A percentile compares a stretch with the other conserved stretches of the same genome.
Evolutionary conservation across 1,284 basidiomycete genomes (phyloP).

Genomic region (Pyrrhoderma lamaoense): DNA sequence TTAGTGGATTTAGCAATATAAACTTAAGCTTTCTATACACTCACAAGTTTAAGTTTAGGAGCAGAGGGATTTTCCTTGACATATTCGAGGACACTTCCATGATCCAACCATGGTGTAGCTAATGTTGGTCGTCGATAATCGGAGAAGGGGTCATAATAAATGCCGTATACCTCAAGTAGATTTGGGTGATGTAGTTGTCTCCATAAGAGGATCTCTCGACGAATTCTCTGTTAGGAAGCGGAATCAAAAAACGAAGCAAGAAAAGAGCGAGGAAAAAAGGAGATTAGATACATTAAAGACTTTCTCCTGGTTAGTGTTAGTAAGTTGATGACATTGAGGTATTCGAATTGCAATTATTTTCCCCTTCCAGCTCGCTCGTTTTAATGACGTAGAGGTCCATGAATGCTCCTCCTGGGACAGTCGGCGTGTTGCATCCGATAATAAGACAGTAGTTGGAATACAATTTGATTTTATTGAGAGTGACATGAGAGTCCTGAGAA

Average conservation of each 20-base stretch:
- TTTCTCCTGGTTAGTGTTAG: no score
- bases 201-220: slow-evolving; percentile 10
- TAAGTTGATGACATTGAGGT: no score
- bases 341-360: no score
- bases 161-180: slow-evolving; percentile 3
- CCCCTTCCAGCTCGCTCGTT: no score
- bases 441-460: no score
- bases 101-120: slow-evolving; percentile 11
- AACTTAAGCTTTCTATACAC: not conserved
- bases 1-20: not conserved
- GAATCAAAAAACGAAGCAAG: not conserved
- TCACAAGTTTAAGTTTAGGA: not conserved
- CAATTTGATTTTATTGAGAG: not conserved
- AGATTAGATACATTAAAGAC: no score
- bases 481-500: not conserved
- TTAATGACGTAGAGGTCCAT: no score
- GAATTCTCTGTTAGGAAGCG: not conserved
- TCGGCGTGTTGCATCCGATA: no score
- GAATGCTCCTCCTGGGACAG: no score
- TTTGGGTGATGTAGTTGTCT: slow-evolving; percentile 1
- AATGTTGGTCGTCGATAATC: not conserved
- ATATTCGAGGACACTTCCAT: slow-evolving; percentile 2
- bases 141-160: not conserved
- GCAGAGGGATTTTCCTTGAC: not conserved
- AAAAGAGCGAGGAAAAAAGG: no score